These are phyloP conservation scores for Cordyceps cicadae DNA, from an alignment of 2,329 filamentous ascomycete species.

Conservation along the genomic window DNA sequence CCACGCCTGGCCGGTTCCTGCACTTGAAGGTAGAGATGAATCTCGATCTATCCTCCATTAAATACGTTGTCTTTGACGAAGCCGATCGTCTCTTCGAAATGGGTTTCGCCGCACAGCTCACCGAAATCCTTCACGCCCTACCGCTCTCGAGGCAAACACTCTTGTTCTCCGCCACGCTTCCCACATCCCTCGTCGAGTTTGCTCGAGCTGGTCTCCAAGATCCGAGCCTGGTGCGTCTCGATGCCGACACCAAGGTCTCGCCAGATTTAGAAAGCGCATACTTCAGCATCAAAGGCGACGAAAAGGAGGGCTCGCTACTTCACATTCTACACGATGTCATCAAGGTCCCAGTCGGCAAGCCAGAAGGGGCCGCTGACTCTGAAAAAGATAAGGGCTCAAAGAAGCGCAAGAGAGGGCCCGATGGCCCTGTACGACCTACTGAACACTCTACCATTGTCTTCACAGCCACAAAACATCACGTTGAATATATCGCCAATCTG, in stretches of 20 bases:
- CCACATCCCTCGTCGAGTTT: conserved; percentile 91
- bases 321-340: conserved; percentile 88
- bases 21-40: conserved; percentile 97
- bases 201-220: conserved; percentile 89
- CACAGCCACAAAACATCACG: conserved; percentile 90
- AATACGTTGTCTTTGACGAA: conserved; percentile 95
- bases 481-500: conserved; percentile 83
- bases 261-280: conserved; percentile 94
- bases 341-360: conserved; percentile 70
- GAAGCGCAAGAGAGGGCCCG: conserved; percentile 61
- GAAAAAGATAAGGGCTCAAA: conserved; percentile 39
- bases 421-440: conserved; percentile 59
- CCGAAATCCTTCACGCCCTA: conserved; percentile 84
- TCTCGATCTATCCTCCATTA: conserved; percentile 80
- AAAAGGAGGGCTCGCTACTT: conserved; percentile 88
- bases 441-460: conserved; percentile 93
- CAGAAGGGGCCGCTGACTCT: conserved; percentile 39
- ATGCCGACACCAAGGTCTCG: conserved; percentile 92
- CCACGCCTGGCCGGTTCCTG: conserved; percentile 90
- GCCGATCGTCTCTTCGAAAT: conserved; percentile 96
- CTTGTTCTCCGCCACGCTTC: conserved; percentile 90
- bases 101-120: conserved; percentile 90
- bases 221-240: conserved; percentile 78
- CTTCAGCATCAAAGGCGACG: conserved; percentile 83
- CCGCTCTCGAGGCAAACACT: conserved; percentile 80